Evolutionary conservation across 495 filamentous ascomycete genomes (phyloP).

Genomic region (Xylaria bambusicola): DNA sequence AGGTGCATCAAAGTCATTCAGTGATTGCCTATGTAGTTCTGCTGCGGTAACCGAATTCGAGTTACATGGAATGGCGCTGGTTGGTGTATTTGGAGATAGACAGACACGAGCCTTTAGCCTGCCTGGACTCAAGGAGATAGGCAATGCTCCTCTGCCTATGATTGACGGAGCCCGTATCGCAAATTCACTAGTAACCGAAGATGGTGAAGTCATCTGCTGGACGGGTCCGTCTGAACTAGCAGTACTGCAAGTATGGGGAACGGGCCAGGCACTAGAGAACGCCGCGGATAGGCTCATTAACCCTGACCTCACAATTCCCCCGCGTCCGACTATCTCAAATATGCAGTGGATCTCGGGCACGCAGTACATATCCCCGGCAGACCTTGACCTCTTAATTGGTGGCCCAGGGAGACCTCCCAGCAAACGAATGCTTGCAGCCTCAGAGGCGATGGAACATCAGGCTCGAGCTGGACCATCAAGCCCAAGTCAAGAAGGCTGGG

Average conservation of each 20-base stretch:
- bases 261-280: conserved; percentile 55
- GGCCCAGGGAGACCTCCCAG: conserved; percentile 84
- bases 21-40: conserved; percentile 75
- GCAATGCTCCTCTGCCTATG: conserved; percentile 60
- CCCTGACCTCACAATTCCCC: conserved; percentile 65
- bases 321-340: conserved; percentile 92
- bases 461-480: conserved; percentile 45
- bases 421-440: conserved; percentile 63
- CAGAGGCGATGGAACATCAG: conserved; percentile 45
- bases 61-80: conserved; percentile 71
- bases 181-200: conserved; percentile 67
- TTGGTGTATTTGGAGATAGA: conserved; percentile 82
- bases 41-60: conserved; percentile 73
- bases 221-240: conserved; percentile 84
- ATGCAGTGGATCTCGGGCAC: conserved; percentile 96
- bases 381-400: conserved; percentile 89
- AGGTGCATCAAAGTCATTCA: conserved; percentile 86
- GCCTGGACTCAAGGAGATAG: conserved; percentile 83
- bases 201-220: conserved; percentile 84
- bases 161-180: conserved; percentile 73
- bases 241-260: conserved; percentile 78
- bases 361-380: conserved; percentile 84
- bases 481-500: conserved; percentile 59
- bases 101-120: conserved; percentile 77
- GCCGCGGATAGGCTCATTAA: conserved; percentile 78